Evolutionary conservation across 805 yeast species (phyloP), one percentile per base, ranked within the genome.

Genomic region (Ogataea trehaloabstinens): DNA sequence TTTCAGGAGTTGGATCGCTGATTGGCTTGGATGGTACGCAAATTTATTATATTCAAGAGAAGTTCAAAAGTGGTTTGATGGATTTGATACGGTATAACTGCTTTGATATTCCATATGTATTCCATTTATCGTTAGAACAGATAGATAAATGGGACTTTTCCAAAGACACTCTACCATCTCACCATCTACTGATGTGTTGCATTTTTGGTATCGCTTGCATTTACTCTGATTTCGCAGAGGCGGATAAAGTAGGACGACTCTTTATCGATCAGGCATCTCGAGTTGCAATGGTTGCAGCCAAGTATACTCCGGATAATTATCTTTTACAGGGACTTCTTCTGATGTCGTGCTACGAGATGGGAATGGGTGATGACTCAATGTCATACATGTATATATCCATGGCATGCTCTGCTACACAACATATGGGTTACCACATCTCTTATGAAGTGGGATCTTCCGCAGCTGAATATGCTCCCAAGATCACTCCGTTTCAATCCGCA

Each of bases 401-500:
- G 50, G 55, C 61, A 1, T 61, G 66, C 24, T 22, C 25, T 22
- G 11, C 12, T 8, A 22, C 12, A 8, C 67, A 62, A 38, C 66
- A 62, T 35, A 52, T 61, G 56, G 66, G 66, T 2, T 42, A 52
- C 18, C 66, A 61, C 34, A 60, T 61, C 15, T 47, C 56, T 1
- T 52, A 55, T 27, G 52, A 51, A 15, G 47, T 48, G 10, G 41
- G 51, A 21, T 41, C 49, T 1, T 29, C 44, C 15, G 46, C 55
- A 2, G 46, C 44, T 10, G 35, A 30, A 12, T 53, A 42, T 42
- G 58, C 58, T 12, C 60, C 58, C 10, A 47, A 40, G 24, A 37
- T 44, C 1, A 49, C 63, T 2, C 61, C 61, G 2, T 42, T 48
- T 18, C 49, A 50, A 22, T 52, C 61, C 0, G 53, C 63, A 2